Base-by-base conservation (phyloP, 179 eudicot species). In the Nepenthes alata region DNA sequence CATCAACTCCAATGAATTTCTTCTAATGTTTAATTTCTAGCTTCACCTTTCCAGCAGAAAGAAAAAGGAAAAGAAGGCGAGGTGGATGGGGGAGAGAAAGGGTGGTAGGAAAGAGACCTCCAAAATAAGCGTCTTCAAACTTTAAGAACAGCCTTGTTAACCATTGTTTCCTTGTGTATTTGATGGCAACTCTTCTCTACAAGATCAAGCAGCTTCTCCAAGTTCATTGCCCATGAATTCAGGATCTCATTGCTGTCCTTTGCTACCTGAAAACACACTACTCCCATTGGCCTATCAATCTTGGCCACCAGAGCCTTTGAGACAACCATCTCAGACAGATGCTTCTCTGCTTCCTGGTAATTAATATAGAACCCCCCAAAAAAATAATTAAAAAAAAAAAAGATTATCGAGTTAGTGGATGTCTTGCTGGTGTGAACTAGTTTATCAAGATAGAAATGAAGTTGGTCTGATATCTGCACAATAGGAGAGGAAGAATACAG, bases 111-210 rank as follows among this genome's bases (percentile, higher is more conserved):
- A 25, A 25, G 25, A 25, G 25, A 25, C 25, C 25, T 25, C 25
- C 25, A 25, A 25, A 41, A 41, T 4, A 41, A 7, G 8, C 35
- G 4, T 14, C 58, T 53, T 83, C 77, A 89, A 67, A 74, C 83
- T 71, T 78, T 83, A 10, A 91, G 74, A 55, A 78, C 84, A 53
- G 87, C 83, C 74, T 89, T 91, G 81, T 86, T 96, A 68, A 91
- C 88, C 98, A 93, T 93, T 4, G 94, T 87, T 77, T 89, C 98
- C 78, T 89, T 87, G 83, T 93, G 97, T 65, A 89, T 89, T 74
- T 93, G 98, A 74, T 86, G 98, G 68, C 98, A 93, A 70, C 96
- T 93, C 82, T 93, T 87, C 81, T 93, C 98, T 37, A 93, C 95
- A 60, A 89, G 94, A 72, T 93, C 95, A 16, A 87, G 95, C 76